Base-by-base conservation (phyloP, 148 eudicot genomes). In the Limonium bicolor region DNA sequence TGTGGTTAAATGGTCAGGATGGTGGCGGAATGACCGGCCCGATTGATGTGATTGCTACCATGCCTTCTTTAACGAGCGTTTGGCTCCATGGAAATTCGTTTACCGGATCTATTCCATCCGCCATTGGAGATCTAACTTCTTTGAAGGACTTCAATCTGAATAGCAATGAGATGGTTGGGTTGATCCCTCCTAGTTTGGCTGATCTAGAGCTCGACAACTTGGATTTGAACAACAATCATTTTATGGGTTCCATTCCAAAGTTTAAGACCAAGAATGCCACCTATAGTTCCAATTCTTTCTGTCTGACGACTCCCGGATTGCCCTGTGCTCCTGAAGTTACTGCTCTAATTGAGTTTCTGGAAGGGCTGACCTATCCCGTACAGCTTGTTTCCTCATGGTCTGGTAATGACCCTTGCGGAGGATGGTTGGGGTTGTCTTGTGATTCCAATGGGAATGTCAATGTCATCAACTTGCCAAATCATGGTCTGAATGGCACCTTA, bases 1-100 rank as follows among this genome's bases (percentile, higher is more conserved):
- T 92, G 38, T 78, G 95, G 95, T 58, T 92, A 48, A 92, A 92
- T 68, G 83, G 65, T 10, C 88, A 85, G 35, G 48, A 64, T 30
- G 81, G 77, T 41, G 63, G 69, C 5, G 90, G 83, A 24, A 64
- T 92, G 94, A 68, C 50, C 6, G 99, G 99, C 4, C 48, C 85
- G 14, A 59, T 92, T 44, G 99, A 85, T 61, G 46, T 74, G 13
- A 56, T 81, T 38, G 64, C 65, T 7, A 73, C 77, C 7, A 85
- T 92, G 86, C 63, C 18, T n/a, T 85, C 94, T 8, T 62, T 92
- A 48, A 58, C 77, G 27, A 81, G 77, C 63, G 70, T 76, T 36
- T 92, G 95, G 95, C 99, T 92, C 50, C 99, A 92, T 58, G 99
- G 99, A 36, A 92, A 92, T 59, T 58, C 51, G 48, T 92, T 92